Base-by-base conservation (phyloP, 108 stramenopile species). In the Pseudonitzschia multiseries region DNA sequence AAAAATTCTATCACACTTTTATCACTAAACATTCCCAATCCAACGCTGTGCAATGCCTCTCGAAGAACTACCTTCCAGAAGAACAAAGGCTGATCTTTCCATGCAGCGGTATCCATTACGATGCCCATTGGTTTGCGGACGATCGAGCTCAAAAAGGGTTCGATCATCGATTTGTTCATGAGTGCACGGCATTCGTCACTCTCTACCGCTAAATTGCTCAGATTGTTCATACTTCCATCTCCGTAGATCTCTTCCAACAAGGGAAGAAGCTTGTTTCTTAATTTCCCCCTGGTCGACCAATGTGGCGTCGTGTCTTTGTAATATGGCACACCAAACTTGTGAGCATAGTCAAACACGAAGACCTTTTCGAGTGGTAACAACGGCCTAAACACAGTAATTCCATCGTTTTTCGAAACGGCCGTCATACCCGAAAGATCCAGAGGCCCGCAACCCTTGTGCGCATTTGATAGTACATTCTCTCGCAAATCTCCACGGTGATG, bases 401-500 rank as follows among this genome's bases (percentile, higher is more conserved):
- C 95, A 76, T 97, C 85, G 64, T 96, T 92, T 20, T 70, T 68
- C 15, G 88, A 92, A n/a, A 87, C 84, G 18, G 91, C 77, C 33
- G 90, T 91, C 96, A 95, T 95, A 43, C 97, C 97, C 15, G 88
- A 86, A 43, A 97, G 73, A 57, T 94, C 91, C 20, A 98, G 67
- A 2, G 94, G 91, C 17, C 94, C 92, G 77, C 83, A 87, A 0
- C 96, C 96, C 70, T 96, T 97, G 79, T 97, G 88, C 2, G 93
- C 87, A 75, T 99, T 99, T 2, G 94, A 95, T 10, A 99, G 78
- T 12, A 97, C 96, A 80, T 99, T 99, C 73, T 99, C 98, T 63
- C 94, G 77, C 27, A 99, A 89, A 81, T 99, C 98, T 9, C 98
- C 98, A 42, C 87, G 82, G 79, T 99, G 98, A 86, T 99, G 98